Base-by-base conservation (phyloP, 1,284 basidiomycete species). In the Waitea zeae region DNA sequence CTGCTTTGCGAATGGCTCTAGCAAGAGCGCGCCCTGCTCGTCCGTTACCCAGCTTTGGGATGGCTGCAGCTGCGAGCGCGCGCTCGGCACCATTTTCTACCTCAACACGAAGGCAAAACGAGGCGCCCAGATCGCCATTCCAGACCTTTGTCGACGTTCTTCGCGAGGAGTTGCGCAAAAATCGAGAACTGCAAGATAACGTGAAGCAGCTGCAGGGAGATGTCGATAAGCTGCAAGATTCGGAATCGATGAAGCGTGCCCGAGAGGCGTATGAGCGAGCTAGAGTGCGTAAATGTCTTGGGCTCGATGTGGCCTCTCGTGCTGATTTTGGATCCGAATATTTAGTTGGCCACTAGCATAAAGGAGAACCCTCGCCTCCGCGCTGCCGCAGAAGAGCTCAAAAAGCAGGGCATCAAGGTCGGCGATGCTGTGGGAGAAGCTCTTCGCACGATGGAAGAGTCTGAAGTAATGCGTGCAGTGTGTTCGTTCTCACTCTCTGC, bases 191-290 rank as follows among this genome's bases (percentile, higher is more conserved):
- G 38, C 89, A 95, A 59, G 88, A 96, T 34, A 95, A 93, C 57
- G 82, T 97, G 39, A 90, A 89, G 60, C 89, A 95, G 58, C 69
- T 98, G 20, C 87, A 93, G 57, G 95, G 95, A 45, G 89, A 97
- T 54, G 93, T 95, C 26, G 86, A 88, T 59, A 96, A 96, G 59
- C 60, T 96, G 35, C 92, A 95, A 59, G 93, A 98, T 53, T 87
- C 81, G 37, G 57, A 58, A 9, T 38, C 42, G 13, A 45, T 59
- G 26, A 53, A 52, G 44, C 36, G 41, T 12, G 53, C 55, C 1
- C 67, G 71, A 49, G 87, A 84, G 33, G 77, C 86, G 39, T 97
- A 97, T 57, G 93, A 97, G 60, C 75, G 83, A 41, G 86, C 89
- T 9, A 71, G 92, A 57, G 90, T 96, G 52, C 45, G 71, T 69